A percentile compares a stretch with the other conserved stretches of the same genome.
phyloP scores from a whole-genome alignment of 257 asterid genomes.

The Capsicum rhomboideum region DNA sequence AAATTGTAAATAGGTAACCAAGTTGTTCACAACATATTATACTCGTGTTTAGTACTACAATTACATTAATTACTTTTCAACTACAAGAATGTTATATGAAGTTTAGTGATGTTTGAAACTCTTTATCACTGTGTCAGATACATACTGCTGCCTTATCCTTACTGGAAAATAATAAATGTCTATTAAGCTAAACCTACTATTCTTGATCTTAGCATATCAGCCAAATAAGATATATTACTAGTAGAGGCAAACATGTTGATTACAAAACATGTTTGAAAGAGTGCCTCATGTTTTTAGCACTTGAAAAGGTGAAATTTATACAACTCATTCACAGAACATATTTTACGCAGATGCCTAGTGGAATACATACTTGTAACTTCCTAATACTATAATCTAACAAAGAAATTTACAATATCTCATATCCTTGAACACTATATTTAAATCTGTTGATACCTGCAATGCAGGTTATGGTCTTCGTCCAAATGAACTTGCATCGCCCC shows the following conservation, averaged over 20 bases:
- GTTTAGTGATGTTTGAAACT: neutral
- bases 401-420: neutral
- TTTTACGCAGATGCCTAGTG: neutral
- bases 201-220: neutral
- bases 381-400: neutral
- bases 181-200: neutral
- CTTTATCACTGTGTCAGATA: neutral
- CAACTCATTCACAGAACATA: neutral
- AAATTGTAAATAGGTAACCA: neutral
- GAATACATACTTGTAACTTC: neutral
- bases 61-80: neutral
- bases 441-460: neutral
- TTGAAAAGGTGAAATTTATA: neutral
- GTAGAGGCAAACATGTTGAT: neutral
- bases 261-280: neutral
- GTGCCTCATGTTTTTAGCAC: neutral
- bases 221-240: neutral
- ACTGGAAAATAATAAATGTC: neutral
- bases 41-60: neutral
- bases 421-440: neutral
- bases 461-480: neutral
- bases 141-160: neutral
- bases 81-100: neutral
- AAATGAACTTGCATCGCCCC: neutral
- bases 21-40: neutral